These are phyloP conservation scores for Protomyces pachydermus DNA, from an alignment of 1,139 yeast genomes.

Conservation along the genomic window DNA sequence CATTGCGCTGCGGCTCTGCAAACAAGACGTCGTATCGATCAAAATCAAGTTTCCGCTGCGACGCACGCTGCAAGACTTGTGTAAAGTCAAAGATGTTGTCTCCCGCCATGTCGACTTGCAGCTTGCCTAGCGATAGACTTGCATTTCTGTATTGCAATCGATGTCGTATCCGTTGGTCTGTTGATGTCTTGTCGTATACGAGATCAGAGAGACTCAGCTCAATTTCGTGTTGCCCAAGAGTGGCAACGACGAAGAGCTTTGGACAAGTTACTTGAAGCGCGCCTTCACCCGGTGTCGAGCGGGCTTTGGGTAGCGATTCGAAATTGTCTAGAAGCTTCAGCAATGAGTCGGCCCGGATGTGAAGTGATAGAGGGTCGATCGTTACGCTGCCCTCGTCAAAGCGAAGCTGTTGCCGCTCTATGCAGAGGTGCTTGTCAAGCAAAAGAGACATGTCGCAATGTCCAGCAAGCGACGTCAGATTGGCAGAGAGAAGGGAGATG, in stretches of 20 bases:
- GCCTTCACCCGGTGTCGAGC: background rate
- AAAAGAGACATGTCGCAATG: background rate
- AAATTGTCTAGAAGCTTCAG: background rate
- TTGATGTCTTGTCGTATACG: background rate
- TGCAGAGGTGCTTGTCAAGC: background rate
- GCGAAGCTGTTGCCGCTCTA: background rate
- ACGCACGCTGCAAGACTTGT: background rate
- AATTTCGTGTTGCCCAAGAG: background rate
- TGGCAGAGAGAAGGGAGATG: background rate
- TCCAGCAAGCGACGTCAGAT: background rate
- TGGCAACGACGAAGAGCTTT: background rate
- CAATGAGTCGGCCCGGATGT: background rate
- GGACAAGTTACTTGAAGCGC: background rate
- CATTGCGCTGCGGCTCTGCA: background rate
- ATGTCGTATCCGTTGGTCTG: background rate
- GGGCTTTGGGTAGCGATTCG: background rate
- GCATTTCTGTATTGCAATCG: background rate
- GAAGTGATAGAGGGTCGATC: background rate
- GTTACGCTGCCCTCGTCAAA: background rate
- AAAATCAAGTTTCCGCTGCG: slow-evolving; percentile 13
- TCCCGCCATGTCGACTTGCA: background rate
- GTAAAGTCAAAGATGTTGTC: slow-evolving; percentile 3
- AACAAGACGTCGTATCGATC: slow-evolving; percentile 11
- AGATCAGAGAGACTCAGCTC: background rate
- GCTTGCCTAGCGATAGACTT: background rate